Base-by-base conservation (phyloP, 352 stramenopile species). In the Pythium periplocum region DNA sequence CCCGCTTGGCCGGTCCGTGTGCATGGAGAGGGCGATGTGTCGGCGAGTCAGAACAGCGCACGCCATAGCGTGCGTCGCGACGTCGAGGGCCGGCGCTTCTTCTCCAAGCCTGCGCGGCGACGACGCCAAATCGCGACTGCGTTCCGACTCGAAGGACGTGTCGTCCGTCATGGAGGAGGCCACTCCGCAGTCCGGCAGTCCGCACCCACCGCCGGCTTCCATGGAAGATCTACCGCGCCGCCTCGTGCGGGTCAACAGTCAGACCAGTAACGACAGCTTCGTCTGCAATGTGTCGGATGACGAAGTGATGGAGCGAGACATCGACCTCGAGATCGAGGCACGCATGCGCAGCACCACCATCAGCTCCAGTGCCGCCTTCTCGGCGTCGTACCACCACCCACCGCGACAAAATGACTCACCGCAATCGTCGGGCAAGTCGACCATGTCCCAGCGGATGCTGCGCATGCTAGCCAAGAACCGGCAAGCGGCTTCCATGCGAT, bases 391-490 rank as follows among this genome's bases (percentile, higher is more conserved):
- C 6, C 49, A 45, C 12, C 46, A 53, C 4, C 36, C 52, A 38
- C 46, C 55, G 31, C 64, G 59, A 7, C 49, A 50, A 26, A 26
- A 26, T 26, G 17, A 26, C 17, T 26, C 17, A 26, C 17, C 17
- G 17, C 17, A 26, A 26, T 26, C 17, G 17, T 50, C 57, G 6
- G 55, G 57, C 46, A 55, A 55, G 40, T 55, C 53, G 33, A 85
- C 78, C 12, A 63, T 87, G 32, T 87, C 78, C 10, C 75, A 87
- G 50, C 67, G 70, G 41, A 89, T 89, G 78, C 55, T 89, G 12
- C 70, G 65, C 32, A 76, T 68, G 35, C 57, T 87, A 10, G 66
- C 84, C 44, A 62, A 78, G 51, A 68, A 59, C 31, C 70, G 69
- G 5, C 37, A 34, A 2, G 43, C 51, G 7, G 30, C 48, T 8